Evolutionary conservation across 1,139 yeast species (phyloP), one percentile per base, ranked within the genome.

Genomic region (Hyphopichia pseudoburtonii): DNA sequence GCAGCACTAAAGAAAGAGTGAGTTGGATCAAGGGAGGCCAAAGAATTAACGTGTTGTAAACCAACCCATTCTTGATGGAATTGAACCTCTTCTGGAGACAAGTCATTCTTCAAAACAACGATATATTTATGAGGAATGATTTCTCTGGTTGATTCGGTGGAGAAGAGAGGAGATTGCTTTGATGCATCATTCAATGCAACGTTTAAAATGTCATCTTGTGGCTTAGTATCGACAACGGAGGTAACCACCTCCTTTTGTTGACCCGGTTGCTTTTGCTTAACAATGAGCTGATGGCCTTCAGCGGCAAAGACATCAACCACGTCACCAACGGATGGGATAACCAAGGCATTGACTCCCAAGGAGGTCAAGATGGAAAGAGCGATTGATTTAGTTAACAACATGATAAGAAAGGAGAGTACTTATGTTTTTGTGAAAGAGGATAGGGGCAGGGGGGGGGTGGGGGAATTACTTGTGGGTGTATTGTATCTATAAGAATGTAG

Each of bases 61-160:
- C 72, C 66, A 47, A 85, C 78, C 80, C 85, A 74, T 51, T 75
- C 73, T 54, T 73, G 75, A 66, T 88, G 96, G 68, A 76, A 72
- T 23, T 70, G 68, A 24, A 78, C 65, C 41, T 75, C 75, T 28
- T 76, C 76, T 17, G 68, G 59, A 22, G 73, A 54, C 33, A 80
- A 67, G 36, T 70, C 77, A 35, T 78, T 76, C 70, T 86, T 87
- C 66, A 87, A 79, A 34, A 86, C 88, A 30, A 68, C 50, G 45
- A 89, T 86, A 67, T 86, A 89, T 57, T 85, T 81, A 69, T 86
- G 79, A 35, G 89, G 86, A 50, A 87, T 76, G 37, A 75, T 51
- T 48, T 78, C 76, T 41, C 73, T 66, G 42, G 68, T 69, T 32
- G 62, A 48, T 37, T 64, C 68, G 35, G 66, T 52, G 32, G 67